Base-by-base conservation (phyloP, 2,329 filamentous ascomycete species). In the Neonectria ditissima region DNA sequence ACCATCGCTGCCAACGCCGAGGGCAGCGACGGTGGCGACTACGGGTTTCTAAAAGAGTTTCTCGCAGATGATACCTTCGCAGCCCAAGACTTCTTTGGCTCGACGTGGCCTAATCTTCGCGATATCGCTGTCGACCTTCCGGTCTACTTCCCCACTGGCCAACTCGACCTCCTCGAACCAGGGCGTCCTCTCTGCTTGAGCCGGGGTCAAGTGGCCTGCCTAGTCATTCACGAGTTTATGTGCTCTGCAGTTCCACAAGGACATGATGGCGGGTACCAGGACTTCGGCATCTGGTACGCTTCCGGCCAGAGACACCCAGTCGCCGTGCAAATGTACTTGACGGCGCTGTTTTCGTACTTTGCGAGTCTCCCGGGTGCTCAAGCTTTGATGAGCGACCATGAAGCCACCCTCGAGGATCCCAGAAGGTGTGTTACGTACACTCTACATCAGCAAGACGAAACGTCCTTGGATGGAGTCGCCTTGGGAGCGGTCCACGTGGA, bases 281-380 rank as follows among this genome's bases (percentile, higher is more conserved):
- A 78, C 62, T 74, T 79, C 51, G 66, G 76, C 5, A 71, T 78
- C 32, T 80, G 77, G 77, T 79, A 75, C 47, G 59, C 59, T 20
- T 76, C 72, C 0, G 70, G 68, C 32, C 76, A 79, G 51, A 66
- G 75, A 24, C 76, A 79, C 22, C 69, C 68, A 3, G 30, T 51
- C 8, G 77, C 78, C 1, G 71, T 66, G 1, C 65, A 65, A 16
- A 74, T 75, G 64, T 79, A 79, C 43, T 55, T 79, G 3, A 55
- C 65, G 1, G 72, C 76, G 2, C 39, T 79, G 7, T 74, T 78
- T 37, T 9, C 59, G 3, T 78, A 77, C 51, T 75, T 79, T 58
- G 57, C 62, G 20, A 39, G 59, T 7, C 53, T 73, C 0, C 63
- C 66, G 4, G 37, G 61, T 22, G 60, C 65, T 4, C 9, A 24